Base-by-base conservation (phyloP, 2,329 filamentous ascomycete genomes). In the Colletotrichum ledebouriae region DNA sequence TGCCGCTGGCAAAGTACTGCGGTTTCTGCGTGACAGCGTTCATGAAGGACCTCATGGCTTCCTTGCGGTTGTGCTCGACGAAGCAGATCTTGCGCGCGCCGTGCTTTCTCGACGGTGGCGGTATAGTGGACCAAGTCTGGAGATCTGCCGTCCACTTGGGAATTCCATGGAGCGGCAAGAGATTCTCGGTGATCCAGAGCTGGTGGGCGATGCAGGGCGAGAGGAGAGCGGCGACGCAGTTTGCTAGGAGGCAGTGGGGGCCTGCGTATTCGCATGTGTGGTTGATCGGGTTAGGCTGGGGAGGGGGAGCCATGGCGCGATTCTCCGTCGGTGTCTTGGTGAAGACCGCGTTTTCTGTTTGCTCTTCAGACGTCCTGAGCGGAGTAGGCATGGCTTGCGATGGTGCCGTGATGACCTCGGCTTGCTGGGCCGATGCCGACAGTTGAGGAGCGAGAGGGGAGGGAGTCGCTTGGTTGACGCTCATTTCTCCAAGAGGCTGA, bases 111-210 rank as follows among this genome's bases (percentile, higher is more conserved):
- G 50, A 20, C 2, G 53, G 25, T 29, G 52, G 41, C 15, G 34
- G 37, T 13, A 25, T 46, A 12, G 71, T 50, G 5, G 75, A 52
- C 76, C 83, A 86, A 3, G 71, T 71, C 12, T 75, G 71, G 0
- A 81, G 75, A 4, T 84, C 76, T 0, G 74, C 73, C 1, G 79
- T 70, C 15, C 79, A 75, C 0, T 74, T 61, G 2, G 70, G 39
- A 42, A 86, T 74, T 1, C 84, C 84, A 47, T 87, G 86, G 0
- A 72, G 73, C 1, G 71, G 67, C 1, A 86, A 74, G 0, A 86
- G 73, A 22, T 77, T 73, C 1, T 81, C 77, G 0, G 77, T 77
- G 6, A 83, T 73, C 71, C 76, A 76, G 0, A 76, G 76, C 10
- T 77, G 76, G 2, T 73, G 65, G 12, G 81, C 73, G 15, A 86